phyloP scores from a whole-genome alignment of 2,329 filamentous ascomycete genomes.

The Westerdykella aurantiaca region DNA sequence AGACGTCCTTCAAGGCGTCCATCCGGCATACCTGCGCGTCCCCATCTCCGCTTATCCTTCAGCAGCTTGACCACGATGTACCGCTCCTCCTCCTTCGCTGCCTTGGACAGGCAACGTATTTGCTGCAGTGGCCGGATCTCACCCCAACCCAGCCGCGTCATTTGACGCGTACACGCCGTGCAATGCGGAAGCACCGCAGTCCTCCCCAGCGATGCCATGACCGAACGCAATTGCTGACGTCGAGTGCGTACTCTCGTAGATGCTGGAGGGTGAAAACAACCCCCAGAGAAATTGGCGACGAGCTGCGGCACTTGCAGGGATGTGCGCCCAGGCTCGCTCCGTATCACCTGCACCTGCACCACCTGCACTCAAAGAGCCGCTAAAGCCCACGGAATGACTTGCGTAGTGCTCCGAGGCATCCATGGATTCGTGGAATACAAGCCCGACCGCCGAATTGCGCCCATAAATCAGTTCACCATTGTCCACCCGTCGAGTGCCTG shows the following conservation, averaged over 20 bases:
- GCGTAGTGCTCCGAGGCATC: background rate
- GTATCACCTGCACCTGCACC: too few species aligned
- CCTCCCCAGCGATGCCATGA: slow-evolving; percentile 30
- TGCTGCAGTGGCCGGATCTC: slow-evolving; percentile 27
- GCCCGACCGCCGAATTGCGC: too few species aligned
- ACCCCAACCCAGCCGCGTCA: slow-evolving; percentile 25
- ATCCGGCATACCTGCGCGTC: slow-evolving; percentile 31
- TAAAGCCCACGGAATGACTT: background rate
- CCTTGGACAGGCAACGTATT: slow-evolving; percentile 43
- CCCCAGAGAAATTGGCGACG: background rate
- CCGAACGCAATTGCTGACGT: slow-evolving; percentile 6
- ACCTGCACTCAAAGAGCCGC: too few species aligned
- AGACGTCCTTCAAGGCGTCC: slow-evolving; percentile 1
- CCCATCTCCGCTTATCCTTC: slow-evolving; percentile 49
- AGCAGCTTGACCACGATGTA: slow-evolving; percentile 48
- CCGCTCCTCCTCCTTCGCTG: slow-evolving; percentile 37
- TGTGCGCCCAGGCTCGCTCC: too few species aligned
- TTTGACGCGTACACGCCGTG: slow-evolving; percentile 33
- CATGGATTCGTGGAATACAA: too few species aligned
- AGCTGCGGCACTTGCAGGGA: background rate
- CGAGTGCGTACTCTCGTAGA: background rate
- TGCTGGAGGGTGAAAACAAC: background rate
- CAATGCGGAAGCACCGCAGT: slow-evolving; percentile 36
- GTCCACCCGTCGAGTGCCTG: too few species aligned
- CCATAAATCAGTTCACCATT: too few species aligned